phyloP scores from a whole-genome alignment of 163 green algal species.

The Scenedesmus sp. region DNA sequence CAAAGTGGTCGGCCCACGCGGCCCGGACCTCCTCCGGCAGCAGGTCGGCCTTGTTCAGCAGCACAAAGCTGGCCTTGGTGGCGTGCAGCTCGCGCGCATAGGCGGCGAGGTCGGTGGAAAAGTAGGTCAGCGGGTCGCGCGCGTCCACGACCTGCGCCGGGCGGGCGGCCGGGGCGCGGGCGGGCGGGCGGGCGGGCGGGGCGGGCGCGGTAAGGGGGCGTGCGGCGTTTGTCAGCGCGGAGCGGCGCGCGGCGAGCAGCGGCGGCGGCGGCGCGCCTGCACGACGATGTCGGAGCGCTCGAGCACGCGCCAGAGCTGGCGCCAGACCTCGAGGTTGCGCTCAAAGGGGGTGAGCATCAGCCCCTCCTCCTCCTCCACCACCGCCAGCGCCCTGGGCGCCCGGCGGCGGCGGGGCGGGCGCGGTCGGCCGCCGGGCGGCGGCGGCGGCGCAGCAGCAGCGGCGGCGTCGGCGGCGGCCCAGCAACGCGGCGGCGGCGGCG shows the following conservation, averaged over 20 bases:
- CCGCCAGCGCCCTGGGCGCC: slow-evolving; percentile 55
- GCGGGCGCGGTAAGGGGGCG: too few relatives aligned
- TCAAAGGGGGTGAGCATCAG: slow-evolving; percentile 97
- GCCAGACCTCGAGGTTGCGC: slow-evolving; percentile 99
- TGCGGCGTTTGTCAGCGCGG: too few relatives aligned
- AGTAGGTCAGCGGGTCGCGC: slow-evolving; percentile 94
- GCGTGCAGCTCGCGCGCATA: slow-evolving; percentile 69
- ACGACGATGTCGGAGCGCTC: slow-evolving; percentile 95
- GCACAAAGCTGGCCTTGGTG: slow-evolving; percentile 77
- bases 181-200: too few relatives aligned
- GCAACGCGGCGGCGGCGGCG: too few relatives aligned
- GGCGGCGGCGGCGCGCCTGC: slow-evolving; percentile 82
- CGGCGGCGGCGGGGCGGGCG: too few relatives aligned
- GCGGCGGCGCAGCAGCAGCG: too few relatives aligned
- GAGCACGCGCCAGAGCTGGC: slow-evolving; percentile 98
- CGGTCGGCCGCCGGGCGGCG: too few relatives aligned
- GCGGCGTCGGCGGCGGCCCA: too few relatives aligned
- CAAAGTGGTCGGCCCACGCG: slow-evolving; percentile 86
- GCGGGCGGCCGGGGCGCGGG: background rate
- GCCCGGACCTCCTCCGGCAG: slow-evolving; percentile 71
- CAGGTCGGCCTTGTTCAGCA: slow-evolving; percentile 98
- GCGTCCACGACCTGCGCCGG: slow-evolving; percentile 91
- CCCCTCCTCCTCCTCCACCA: slow-evolving; percentile 88
- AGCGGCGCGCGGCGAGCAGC: too few relatives aligned
- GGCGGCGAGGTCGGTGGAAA: slow-evolving; percentile 83